Conservation (phyloP, 441 rosid species). For the Jatropha multifida region DNA sequence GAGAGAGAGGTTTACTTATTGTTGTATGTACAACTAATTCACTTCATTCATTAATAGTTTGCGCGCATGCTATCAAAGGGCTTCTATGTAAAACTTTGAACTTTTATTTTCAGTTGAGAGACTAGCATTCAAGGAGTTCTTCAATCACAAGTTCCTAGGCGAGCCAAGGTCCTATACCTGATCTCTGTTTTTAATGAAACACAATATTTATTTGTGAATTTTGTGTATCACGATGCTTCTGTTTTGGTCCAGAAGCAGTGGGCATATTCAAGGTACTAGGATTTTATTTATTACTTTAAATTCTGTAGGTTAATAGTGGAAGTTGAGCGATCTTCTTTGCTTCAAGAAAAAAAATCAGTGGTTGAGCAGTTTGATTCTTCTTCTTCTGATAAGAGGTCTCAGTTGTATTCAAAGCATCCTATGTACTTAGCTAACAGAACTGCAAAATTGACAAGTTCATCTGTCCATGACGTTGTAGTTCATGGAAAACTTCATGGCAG, state of each 20-base stretch:
- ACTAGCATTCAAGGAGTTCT: constrained; percentile 69
- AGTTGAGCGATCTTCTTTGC: constrained; percentile 25
- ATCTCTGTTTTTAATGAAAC: constrained; percentile 4
- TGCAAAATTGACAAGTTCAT: constrained; percentile 25
- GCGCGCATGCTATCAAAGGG: neutral
- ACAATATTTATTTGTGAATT: constrained; percentile 1
- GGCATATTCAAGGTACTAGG: constrained; percentile 19
- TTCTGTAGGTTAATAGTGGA: constrained; percentile 44
- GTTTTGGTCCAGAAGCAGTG: constrained; percentile 14
- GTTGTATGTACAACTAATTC: neutral
- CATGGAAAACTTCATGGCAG: constrained; percentile 26
- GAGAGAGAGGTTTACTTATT: neutral
- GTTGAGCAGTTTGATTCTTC: constrained; percentile 35
- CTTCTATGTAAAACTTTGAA: constrained; percentile 7
- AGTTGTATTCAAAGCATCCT: constrained; percentile 24
- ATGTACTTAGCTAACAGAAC: constrained; percentile 18
- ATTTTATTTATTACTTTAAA: constrained; percentile 25
- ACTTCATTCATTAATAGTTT: constrained; percentile 14
- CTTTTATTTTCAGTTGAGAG: constrained; percentile 59
- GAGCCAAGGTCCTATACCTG: constrained; percentile 50
- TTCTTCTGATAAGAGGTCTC: constrained; percentile 37
- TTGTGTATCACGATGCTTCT: constrained; percentile 11
- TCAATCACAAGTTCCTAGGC: constrained; percentile 61
- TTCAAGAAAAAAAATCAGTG: constrained; percentile 25
- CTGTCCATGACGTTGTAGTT: constrained; percentile 30